Evolutionary conservation across 2,329 filamentous ascomycete genomes (phyloP).

Genomic region (Fusarium concolor): DNA sequence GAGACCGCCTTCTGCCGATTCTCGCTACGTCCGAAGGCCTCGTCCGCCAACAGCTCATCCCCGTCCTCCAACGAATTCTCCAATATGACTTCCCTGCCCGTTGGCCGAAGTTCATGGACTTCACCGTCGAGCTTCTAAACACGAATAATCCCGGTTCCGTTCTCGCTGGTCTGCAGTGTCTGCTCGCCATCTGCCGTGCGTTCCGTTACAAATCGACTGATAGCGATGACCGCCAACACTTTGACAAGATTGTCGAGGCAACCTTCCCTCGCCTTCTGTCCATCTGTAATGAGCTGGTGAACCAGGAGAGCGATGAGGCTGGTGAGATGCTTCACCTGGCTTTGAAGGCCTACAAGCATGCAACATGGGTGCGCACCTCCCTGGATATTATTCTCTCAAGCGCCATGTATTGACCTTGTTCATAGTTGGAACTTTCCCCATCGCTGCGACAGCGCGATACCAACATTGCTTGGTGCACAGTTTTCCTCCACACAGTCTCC

Average conservation of each 20-base stretch:
- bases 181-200: slow-evolving; percentile 93
- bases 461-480: slow-evolving; percentile 94
- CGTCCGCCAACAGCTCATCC: slow-evolving; percentile 92
- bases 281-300: slow-evolving; percentile 89
- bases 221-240: slow-evolving; percentile 81
- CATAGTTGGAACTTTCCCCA: slow-evolving; percentile 84
- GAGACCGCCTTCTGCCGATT: slow-evolving; percentile 88
- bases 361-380: slow-evolving; percentile 78
- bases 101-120: slow-evolving; percentile 95
- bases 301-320: slow-evolving; percentile 92
- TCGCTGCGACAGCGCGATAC: slow-evolving; percentile 82
- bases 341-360: slow-evolving; percentile 97
- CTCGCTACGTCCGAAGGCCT: slow-evolving; percentile 83
- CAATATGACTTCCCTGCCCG: slow-evolving; percentile 93
- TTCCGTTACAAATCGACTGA: slow-evolving; percentile 91
- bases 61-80: slow-evolving; percentile 94
- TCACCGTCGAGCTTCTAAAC: slow-evolving; percentile 88
- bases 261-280: slow-evolving; percentile 88
- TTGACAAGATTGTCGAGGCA: slow-evolving; percentile 92
- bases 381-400: background rate
- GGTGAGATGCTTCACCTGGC: slow-evolving; percentile 97
- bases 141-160: slow-evolving; percentile 88
- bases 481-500: slow-evolving; percentile 90
- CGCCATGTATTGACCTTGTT: slow-evolving; percentile 44
- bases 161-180: slow-evolving; percentile 91